Conservation (phyloP, 495 filamentous ascomycete genomes). For the Penicillium canescens region DNA sequence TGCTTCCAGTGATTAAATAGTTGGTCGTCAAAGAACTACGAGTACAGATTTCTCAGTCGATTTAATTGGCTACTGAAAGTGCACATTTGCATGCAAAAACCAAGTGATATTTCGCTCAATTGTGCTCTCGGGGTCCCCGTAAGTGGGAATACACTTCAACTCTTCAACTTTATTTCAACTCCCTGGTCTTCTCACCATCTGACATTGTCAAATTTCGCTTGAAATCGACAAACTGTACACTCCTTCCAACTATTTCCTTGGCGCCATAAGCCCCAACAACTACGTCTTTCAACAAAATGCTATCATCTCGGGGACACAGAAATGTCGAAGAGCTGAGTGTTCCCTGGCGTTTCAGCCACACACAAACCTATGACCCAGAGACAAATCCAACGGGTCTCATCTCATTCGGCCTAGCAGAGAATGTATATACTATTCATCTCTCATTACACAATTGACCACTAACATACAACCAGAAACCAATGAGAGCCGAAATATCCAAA, state of each 20-base stretch:
- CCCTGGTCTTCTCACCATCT: background rate
- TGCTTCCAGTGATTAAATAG: no score
- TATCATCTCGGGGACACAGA: slow-evolving; percentile 30
- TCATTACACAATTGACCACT: background rate
- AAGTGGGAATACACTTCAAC: background rate
- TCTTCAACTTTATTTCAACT: background rate
- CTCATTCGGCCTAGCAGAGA: slow-evolving; percentile 37
- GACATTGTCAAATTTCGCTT: no score
- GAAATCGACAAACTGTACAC: no score
- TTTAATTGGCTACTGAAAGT: no score
- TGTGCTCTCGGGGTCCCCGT: slow-evolving; percentile 1
- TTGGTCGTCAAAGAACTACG: no score
- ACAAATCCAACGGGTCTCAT: slow-evolving; percentile 32
- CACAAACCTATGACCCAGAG: slow-evolving; percentile 30
- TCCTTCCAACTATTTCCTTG: no score
- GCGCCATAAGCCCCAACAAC: background rate
- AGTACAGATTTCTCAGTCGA: no score
- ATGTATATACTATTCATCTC: slow-evolving; percentile 22
- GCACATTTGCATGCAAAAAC: no score
- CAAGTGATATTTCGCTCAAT: background rate
- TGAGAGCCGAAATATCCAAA: slow-evolving; percentile 30
- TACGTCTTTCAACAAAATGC: slow-evolving; percentile 20
- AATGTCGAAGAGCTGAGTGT: slow-evolving; percentile 23
- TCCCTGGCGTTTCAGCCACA: slow-evolving; percentile 32
- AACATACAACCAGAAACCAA: slow-evolving; percentile 18